A percentile compares a stretch with the other conserved stretches of the same genome.
Conservation (phyloP, 108 stramenopile genomes). For the Stephanodiscus triporus region DNA sequence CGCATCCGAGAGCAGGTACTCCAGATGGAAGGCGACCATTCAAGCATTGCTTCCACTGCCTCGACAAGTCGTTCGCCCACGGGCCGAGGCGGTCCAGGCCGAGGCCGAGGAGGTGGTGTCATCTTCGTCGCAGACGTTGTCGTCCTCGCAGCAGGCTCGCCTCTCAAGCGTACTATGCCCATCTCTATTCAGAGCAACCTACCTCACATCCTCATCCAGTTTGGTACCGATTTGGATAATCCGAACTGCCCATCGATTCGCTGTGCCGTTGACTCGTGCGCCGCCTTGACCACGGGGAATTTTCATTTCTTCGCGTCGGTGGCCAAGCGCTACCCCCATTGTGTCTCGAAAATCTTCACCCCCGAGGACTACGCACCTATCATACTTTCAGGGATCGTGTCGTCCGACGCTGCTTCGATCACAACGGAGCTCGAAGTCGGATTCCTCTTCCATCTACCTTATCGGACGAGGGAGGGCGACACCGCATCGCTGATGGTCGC, state of each 20-base stretch:
- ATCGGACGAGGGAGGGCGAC: slow-evolving; percentile 1
- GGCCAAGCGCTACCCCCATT: slow-evolving; percentile 2
- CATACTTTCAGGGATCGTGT: slow-evolving; percentile 4
- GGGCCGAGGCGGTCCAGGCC: slow-evolving; percentile 31
- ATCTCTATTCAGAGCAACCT: no score
- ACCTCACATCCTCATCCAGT: no score
- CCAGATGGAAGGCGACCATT: no score
- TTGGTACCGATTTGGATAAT: no score
- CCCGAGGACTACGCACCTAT: slow-evolving; percentile 6
- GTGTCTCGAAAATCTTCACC: background rate
- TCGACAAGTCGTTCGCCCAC: no score
- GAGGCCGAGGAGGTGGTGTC: slow-evolving; percentile 1
- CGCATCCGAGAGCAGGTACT: no score
- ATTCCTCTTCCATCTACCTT: slow-evolving; percentile 4
- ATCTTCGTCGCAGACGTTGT: no score
- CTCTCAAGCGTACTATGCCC: no score
- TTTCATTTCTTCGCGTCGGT: background rate
- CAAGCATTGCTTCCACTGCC: no score
- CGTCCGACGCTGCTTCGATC: background rate
- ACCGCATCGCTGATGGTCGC: no score
- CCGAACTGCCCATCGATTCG: no score
- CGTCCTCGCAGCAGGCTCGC: no score
- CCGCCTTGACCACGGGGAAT: background rate
- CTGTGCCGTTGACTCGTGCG: slow-evolving; percentile 3
- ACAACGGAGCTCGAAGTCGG: background rate